Evolutionary conservation across 306 rosid species (phyloP), one percentile per base, ranked within the genome.

Genomic region (Albizia julibrissin): DNA sequence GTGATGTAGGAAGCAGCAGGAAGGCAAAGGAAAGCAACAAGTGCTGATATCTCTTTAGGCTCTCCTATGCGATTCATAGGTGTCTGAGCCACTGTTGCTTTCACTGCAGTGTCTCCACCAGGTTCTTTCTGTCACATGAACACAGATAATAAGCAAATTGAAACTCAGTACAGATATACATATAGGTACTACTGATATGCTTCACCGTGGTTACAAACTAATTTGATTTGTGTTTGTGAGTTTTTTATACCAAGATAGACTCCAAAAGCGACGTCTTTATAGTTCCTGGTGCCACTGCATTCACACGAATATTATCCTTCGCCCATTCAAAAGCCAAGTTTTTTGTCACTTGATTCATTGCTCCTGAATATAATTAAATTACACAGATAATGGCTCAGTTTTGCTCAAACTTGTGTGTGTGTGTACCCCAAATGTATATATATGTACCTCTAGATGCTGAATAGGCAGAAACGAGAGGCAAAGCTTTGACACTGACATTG

Each of bases 371-470:
- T 5, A 34, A 34, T 34, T 34, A 33, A n/a, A n/a, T 64, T 7
- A 64, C n/a, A 6, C 65, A 47, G 33, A 74, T 22, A 10, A 22
- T n/a, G 29, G 3, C 15, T 58, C 10, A n/a, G 8, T 29, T 56
- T 56, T 56, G 5, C 29, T 56, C 64, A n/a, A 22, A 56, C 15
- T 24, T n/a, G 31, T 29, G 2, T 29, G 31, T 29, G 31, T 29
- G 31, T 29, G 3, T 2, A 29, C 31, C 1, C 31, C 27, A 58
- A 11, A 33, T 33, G 21, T 3, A 16, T 6, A 19, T 5, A 46
- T 8, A 58, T n/a, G 1, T n/a, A 82, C 97, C 94, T 88, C 88
- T 94, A 43, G 94, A 85, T 26, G 92, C 91, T 12, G 85, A 87
- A 84, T 89, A 89, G 31, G 81, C 65, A 12, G 92, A 85, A 6